Conservation (phyloP, 768 basidiomycete species). For the Termitomyces sp. region DNA sequence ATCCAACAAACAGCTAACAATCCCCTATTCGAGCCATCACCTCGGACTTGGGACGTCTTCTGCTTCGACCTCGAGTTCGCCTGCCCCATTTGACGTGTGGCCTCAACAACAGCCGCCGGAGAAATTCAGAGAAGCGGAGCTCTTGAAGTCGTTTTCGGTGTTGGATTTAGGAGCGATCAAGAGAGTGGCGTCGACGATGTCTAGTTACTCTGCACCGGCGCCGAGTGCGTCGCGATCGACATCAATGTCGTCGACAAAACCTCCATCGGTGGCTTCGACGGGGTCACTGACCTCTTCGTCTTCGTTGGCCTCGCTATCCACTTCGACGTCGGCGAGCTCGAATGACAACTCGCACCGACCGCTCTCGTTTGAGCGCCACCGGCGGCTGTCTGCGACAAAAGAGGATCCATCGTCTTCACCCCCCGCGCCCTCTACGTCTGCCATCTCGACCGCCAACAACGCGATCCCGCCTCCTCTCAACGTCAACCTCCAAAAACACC, state of each 20-base stretch:
- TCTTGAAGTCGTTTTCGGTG: background rate
- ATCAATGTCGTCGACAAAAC: slow-evolving; percentile 14
- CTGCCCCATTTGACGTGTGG: background rate
- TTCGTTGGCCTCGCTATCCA: slow-evolving; percentile 9
- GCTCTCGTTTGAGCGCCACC: background rate
- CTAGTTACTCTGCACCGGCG: background rate
- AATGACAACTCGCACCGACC: too few relatives aligned
- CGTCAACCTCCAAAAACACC: slow-evolving; percentile 5
- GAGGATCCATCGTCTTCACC: background rate
- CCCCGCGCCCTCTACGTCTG: background rate
- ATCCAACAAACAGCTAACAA: background rate
- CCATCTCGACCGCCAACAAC: slow-evolving; percentile 19
- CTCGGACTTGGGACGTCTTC: background rate
- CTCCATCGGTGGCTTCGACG: background rate
- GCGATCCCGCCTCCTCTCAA: slow-evolving; percentile 36
- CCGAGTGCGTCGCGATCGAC: slow-evolving; percentile 10
- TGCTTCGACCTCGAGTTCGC: background rate
- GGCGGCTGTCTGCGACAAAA: background rate
- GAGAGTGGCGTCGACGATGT: background rate
- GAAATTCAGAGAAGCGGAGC: background rate
- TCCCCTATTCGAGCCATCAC: background rate
- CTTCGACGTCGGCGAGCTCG: slow-evolving; percentile 5
- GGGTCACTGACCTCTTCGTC: slow-evolving; percentile 2
- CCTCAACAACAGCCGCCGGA: background rate
- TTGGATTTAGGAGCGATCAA: background rate